Percentiles rank a stretch among this genome's conserved stretches.
Conservation (phyloP, 1,284 basidiomycete genomes). For the Tranzscheliella williamsii region DNA sequence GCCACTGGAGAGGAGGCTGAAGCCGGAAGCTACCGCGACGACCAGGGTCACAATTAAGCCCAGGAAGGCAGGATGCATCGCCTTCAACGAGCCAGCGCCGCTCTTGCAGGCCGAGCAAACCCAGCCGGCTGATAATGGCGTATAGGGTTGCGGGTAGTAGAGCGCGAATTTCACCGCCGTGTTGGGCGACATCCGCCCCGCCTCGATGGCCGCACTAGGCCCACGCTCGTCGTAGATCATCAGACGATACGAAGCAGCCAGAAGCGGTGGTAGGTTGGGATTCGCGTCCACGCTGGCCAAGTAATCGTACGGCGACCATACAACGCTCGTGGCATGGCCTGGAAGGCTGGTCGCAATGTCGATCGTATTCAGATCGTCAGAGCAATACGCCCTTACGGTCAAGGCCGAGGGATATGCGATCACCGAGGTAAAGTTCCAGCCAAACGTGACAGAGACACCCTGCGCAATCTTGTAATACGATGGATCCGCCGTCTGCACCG, state of each 20-base stretch:
- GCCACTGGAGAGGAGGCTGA: conserved; percentile 19
- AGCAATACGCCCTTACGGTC: conserved; percentile 54
- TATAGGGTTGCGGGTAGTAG: conserved; percentile 58
- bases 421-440: conserved; percentile 59
- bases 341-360: conserved; percentile 50
- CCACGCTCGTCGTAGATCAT: conserved; percentile 57
- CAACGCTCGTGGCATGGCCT: conserved; percentile 49
- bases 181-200: conserved; percentile 53
- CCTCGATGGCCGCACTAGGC: conserved; percentile 16
- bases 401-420: conserved; percentile 42
- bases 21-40: conserved; percentile 35
- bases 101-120: conserved; percentile 45
- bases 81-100: conserved; percentile 27
- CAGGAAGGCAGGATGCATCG: conserved; percentile 33
- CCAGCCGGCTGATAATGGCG: conserved; percentile 52
- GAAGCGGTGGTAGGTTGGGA: conserved; percentile 45
- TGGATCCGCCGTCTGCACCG: conserved; percentile 50
- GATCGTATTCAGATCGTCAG: conserved; percentile 54
- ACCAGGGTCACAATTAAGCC: conserved; percentile 29
- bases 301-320: conserved; percentile 57
- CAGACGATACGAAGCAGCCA: conserved; percentile 55
- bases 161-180: conserved; percentile 54
- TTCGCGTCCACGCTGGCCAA: conserved; percentile 38
- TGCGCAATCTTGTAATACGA: conserved; percentile 60
- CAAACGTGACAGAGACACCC: conserved; percentile 55